Evolutionary conservation across 75 land plant species (phyloP).

Genomic region (Adiantum capillusveneris): DNA sequence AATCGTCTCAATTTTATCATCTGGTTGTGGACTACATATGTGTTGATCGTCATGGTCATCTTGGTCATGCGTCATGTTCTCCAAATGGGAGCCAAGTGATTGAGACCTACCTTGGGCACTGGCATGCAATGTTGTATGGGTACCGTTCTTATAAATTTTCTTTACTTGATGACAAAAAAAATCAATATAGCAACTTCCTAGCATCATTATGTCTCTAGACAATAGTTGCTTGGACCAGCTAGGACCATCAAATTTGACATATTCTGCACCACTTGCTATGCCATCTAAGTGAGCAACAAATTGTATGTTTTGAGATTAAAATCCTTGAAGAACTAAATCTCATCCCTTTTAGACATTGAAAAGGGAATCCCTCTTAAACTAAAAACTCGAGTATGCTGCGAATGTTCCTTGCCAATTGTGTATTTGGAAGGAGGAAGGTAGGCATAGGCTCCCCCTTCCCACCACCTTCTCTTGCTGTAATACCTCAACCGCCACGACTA

Average conservation of each 20-base stretch:
- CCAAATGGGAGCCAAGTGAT: too few relatives aligned
- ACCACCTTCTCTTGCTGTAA: not conserved
- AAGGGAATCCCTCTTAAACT: conserved; percentile 25
- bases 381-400: conserved; percentile 26
- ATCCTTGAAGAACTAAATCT: conserved; percentile 23
- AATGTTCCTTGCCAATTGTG: conserved; percentile 12
- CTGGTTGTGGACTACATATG: too few relatives aligned
- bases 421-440: not conserved
- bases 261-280: conserved; percentile 27
- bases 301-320: conserved; percentile 20
- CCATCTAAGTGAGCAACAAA: conserved; percentile 28
- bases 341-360: conserved; percentile 26
- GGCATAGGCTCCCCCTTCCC: conserved; percentile 2
- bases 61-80: too few relatives aligned
- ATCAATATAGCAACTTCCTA: conserved; percentile 30
- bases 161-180: too few relatives aligned
- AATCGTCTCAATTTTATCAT: too few relatives aligned
- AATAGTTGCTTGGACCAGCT: conserved; percentile 16
- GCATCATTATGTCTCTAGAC: conserved; percentile 29
- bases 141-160: too few relatives aligned
- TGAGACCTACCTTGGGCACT: too few relatives aligned
- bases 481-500: conserved; percentile 22
- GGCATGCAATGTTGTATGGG: too few relatives aligned
- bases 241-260: conserved; percentile 18
- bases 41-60: too few relatives aligned